Conservation (phyloP, 371 early-diverging fungal genomes). For the Coemansia sp. region DNA sequence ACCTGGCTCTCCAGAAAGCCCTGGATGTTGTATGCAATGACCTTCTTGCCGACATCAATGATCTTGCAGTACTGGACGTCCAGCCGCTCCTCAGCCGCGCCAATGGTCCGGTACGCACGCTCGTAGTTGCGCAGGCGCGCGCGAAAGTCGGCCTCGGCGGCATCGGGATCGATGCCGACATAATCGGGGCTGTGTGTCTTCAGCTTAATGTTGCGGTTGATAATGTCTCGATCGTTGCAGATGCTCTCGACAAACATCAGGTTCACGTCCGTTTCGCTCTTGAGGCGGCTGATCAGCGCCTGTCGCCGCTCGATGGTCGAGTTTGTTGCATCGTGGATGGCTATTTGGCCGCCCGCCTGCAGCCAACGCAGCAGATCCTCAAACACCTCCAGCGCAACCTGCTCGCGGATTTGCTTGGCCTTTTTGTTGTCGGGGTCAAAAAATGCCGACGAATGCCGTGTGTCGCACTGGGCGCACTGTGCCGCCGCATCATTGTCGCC, state of each 20-base stretch:
- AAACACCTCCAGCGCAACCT: conserved; percentile 81
- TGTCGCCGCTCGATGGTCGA: conserved; percentile 78
- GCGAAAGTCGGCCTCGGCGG: conserved; percentile 85
- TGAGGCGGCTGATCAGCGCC: conserved; percentile 68
- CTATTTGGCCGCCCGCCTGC: conserved; percentile 75
- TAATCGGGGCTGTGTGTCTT: conserved; percentile 94
- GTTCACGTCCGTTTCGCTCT: conserved; percentile 61
- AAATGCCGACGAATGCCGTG: conserved; percentile 59
- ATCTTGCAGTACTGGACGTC: conserved; percentile 71
- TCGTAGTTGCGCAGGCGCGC: conserved; percentile 88
- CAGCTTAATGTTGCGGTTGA: conserved; percentile 85
- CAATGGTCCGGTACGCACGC: conserved; percentile 78
- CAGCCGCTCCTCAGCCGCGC: conserved; percentile 56
- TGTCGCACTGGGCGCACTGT: conserved; percentile 28
- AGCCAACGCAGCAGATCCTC: conserved; percentile 92
- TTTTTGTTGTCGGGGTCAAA: conserved; percentile 85
- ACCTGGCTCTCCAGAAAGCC: conserved; percentile 93
- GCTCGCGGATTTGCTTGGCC: conserved; percentile 67
- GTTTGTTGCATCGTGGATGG: conserved; percentile 97
- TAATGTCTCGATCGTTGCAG: conserved; percentile 81
- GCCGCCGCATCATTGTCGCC: background rate
- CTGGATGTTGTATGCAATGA: conserved; percentile 82
- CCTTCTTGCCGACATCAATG: conserved; percentile 91
- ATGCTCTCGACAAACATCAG: conserved; percentile 94
- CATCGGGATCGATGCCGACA: conserved; percentile 70